Percentiles rank a stretch among this genome's conserved stretches.
Evolutionary conservation across 441 rosid genomes (phyloP).

Genomic region (Macaranga tanarius): DNA sequence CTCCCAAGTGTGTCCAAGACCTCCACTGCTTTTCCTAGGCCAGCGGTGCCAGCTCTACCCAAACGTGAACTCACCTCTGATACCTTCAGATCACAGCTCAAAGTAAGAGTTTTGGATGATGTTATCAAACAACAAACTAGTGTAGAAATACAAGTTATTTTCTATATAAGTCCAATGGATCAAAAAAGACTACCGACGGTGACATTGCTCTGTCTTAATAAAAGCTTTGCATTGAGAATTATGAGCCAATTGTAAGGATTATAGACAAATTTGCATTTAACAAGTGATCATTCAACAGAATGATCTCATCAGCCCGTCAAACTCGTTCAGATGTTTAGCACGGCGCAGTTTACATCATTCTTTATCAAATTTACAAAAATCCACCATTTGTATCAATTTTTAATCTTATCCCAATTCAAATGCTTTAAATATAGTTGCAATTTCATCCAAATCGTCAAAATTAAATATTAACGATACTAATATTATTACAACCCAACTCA

Average conservation of each 20-base stretch:
- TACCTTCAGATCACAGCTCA: constrained; percentile 44
- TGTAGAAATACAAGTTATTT: neutral
- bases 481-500: too few relatives aligned
- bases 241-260: neutral
- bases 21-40: constrained; percentile 26
- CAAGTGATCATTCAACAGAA: neutral
- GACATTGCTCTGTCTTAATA: too few relatives aligned
- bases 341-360: too few relatives aligned
- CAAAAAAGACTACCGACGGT: neutral
- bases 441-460: too few relatives aligned
- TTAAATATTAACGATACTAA: too few relatives aligned
- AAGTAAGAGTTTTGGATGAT: neutral
- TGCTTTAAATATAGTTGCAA: too few relatives aligned
- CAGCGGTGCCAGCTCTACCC: constrained; percentile 71
- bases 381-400: too few relatives aligned
- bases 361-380: too few relatives aligned
- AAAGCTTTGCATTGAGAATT: neutral
- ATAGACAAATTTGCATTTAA: neutral
- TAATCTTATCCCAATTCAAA: too few relatives aligned
- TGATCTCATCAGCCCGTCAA: too few relatives aligned
- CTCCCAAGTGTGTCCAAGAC: constrained; percentile 91
- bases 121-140: neutral
- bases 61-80: constrained; percentile 81
- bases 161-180: neutral
- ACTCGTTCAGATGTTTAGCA: too few relatives aligned